Evolutionary conservation across 768 basidiomycete genomes (phyloP), one percentile per base, ranked within the genome.

Genomic region (Hemileccinum rubropunctum): DNA sequence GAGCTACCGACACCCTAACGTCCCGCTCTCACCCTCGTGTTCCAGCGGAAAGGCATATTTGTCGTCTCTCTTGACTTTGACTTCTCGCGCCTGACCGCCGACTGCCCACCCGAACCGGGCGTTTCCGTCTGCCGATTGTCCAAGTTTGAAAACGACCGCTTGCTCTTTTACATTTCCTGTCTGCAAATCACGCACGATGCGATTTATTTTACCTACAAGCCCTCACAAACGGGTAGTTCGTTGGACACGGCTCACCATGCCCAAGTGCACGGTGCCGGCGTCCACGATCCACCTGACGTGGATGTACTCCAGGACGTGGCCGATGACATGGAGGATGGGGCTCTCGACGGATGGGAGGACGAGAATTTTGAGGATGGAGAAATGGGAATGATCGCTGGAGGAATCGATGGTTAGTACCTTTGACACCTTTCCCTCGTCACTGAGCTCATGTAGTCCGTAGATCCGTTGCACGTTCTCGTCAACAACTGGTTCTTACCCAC

Each of bases 181-280:
- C 70, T 83, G 18, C 80, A 82, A 58, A 72, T 82, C 67, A 77
- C 78, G 0, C 74, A 78, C 23, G 77, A 78, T 0, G 76, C 75
- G 0, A 51, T 83, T 12, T 83, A 72, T 51, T 54, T 81, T 32
- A 81, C 76, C 47, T 65, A 65, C 42, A 50, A 32, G 17, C 57
- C 66, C 0, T 52, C 49, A 7, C 38, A n/a, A 12, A n/a, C 28
- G 4, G 35, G 11, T 14, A 37, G 15, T 13, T 15, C 7, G 3
- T 27, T 9, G 18, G 50, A 42, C 35, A 3, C 40, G 11, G 27
- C 15, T 11, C 45, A 27, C 2, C 44, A 41, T 18, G 15, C 10
- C 3, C 42, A 40, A 30, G n/a, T 8, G 13, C 36, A 47, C 9
- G 49, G 12, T 17, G 20, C 11, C 6, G 45, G n/a, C 18, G 21